A percentile compares a stretch with the other conserved stretches of the same genome.
Conservation (phyloP, 2,329 filamentous ascomycete species). For the Chrysoporthe puriensis region DNA sequence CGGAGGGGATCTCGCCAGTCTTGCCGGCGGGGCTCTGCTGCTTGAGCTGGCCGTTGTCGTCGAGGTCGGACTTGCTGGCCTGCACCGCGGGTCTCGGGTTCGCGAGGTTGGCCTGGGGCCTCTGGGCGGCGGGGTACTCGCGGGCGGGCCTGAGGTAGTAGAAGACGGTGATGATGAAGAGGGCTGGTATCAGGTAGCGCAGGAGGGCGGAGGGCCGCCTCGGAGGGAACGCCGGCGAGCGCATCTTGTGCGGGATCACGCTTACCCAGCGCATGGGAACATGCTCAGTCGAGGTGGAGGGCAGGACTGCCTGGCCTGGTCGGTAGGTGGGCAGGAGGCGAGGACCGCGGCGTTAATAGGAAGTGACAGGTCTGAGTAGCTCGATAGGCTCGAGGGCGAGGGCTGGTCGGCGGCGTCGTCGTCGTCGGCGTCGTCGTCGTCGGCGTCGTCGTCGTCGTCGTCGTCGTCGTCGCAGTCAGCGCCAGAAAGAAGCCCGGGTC, state of each 20-base stretch:
- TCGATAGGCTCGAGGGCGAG: no score
- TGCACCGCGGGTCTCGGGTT: slow-evolving; percentile 2
- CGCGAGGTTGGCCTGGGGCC: background rate
- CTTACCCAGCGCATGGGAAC: slow-evolving; percentile 28
- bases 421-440: background rate
- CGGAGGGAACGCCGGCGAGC: slow-evolving; percentile 44
- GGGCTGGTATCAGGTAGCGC: slow-evolving; percentile 42
- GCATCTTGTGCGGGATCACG: slow-evolving; percentile 37
- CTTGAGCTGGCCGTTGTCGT: slow-evolving; percentile 13
- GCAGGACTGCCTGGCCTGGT: background rate
- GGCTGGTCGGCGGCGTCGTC: no score
- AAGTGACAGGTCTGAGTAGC: background rate
- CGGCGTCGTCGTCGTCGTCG: background rate
- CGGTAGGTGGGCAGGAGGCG: background rate
- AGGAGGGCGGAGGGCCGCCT: slow-evolving; percentile 45
- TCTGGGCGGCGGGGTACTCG: slow-evolving; percentile 1
- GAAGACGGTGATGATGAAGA: slow-evolving; percentile 37
- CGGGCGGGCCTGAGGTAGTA: slow-evolving; percentile 35
- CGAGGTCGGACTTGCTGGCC: slow-evolving; percentile 4
- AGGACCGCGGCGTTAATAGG: background rate
- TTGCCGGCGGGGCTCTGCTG: slow-evolving; percentile 26
- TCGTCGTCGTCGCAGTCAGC: slow-evolving; percentile 4
- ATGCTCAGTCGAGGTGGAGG: slow-evolving; percentile 19
- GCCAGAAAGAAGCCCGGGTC: background rate
- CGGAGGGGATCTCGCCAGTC: slow-evolving; percentile 15